Percentiles rank a stretch among this genome's conserved stretches.
phyloP scores from a whole-genome alignment of 495 filamentous ascomycete species.

The Penicillium riverlandense region DNA sequence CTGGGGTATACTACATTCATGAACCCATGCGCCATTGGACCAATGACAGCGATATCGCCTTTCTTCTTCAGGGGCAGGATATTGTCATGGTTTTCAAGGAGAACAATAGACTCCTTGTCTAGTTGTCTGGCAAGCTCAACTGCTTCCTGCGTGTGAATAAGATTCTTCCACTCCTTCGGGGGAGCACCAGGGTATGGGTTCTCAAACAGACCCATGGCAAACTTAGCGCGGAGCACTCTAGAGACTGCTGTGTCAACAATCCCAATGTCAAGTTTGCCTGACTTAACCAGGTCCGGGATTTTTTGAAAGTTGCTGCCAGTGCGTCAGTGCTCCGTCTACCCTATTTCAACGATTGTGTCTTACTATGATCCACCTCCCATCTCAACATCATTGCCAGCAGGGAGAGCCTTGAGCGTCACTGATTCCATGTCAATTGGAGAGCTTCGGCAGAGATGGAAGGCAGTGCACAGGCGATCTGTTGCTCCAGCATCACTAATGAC shows the following conservation, averaged over 20 bases:
- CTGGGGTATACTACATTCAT: conserved; percentile 46
- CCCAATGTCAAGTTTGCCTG: conserved; percentile 46
- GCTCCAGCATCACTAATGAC: conserved; percentile 56
- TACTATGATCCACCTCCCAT: conserved; percentile 66
- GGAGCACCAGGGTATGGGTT: conserved; percentile 53
- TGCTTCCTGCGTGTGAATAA: conserved; percentile 51
- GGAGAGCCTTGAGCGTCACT: conserved; percentile 47
- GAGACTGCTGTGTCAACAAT: conserved; percentile 57
- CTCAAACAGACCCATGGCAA: conserved; percentile 61
- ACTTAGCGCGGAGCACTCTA: conserved; percentile 55
- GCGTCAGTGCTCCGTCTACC: conserved; percentile 1
- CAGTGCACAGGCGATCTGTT: conserved; percentile 55
- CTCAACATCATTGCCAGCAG: conserved; percentile 65
- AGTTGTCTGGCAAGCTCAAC: conserved; percentile 51
- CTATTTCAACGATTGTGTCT: too few species aligned
- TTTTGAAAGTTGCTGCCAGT: conserved; percentile 47
- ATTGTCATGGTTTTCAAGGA: conserved; percentile 58
- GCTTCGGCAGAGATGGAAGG: conserved; percentile 53
- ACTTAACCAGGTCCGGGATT: conserved; percentile 53
- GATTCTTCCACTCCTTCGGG: conserved; percentile 38
- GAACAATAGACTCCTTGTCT: conserved; percentile 61
- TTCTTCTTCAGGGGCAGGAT: conserved; percentile 52
- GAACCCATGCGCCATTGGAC: conserved; percentile 63
- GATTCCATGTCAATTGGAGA: conserved; percentile 53
- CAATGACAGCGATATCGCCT: conserved; percentile 62